Base-by-base conservation (phyloP, 768 basidiomycete species). In the Lentinus brumalis region DNA sequence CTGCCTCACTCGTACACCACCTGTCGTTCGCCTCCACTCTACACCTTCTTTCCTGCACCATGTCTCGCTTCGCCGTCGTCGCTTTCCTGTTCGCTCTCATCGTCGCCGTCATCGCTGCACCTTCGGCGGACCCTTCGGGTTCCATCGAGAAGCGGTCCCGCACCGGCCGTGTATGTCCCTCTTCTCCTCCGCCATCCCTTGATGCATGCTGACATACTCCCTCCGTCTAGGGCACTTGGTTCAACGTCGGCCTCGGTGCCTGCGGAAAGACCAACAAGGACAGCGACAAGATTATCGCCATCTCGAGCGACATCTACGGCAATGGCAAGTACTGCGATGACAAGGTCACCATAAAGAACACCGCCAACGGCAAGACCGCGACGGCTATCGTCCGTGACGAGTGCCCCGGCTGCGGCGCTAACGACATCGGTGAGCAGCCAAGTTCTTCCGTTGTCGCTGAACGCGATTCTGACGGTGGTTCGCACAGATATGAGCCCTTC, bases 401-500 rank as follows among this genome's bases (percentile, higher is more conserved):
- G 69, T 91, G 89, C 74, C 72, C 75, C 39, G 71, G 80, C 16
- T 91, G 89, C 70, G 75, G 69, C 30, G 59, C 76, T 0, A 66
- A 70, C 60, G 83, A 85, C 67, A 74, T 91, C 60, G 89, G 89
- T 89, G 73, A 56, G 81, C 52, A 41, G 9, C 5, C 12, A 70
- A 40, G 7, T 4, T 26, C 39, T 2, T 39, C 11, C 4, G 21
- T 32, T 40, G 12, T 10, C 11, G 10, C 6, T n/a, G 18, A 15
- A 5, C 15, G 9, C 12, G 3, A 38, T 29, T 4, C 41, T 49
- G 3, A 49, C 31, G 9, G 6, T 29, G 61, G 7, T 8, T 5
- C 50, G 8, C 29, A 8, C 68, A 91, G 89, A 91, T 69, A 81
- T 91, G 84, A 89, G 87, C 32, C 81, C 82, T 4, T 76, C 78